These are phyloP conservation scores for Dothidotthia symphoricarpi DNA, from an alignment of 2,329 filamentous ascomycete genomes.

Conservation along the genomic window DNA sequence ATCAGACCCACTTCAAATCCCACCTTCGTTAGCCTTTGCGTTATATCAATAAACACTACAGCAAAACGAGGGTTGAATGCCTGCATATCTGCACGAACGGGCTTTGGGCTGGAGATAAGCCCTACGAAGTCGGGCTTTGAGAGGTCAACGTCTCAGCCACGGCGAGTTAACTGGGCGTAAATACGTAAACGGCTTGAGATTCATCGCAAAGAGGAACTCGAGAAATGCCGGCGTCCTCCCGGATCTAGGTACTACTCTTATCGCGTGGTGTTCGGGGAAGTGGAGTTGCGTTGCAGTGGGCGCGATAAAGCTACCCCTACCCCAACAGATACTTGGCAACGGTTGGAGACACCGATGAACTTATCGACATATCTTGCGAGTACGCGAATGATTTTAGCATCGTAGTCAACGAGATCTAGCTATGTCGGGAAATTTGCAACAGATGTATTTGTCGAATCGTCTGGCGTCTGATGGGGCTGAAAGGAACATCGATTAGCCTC, in stretches of 20 bases:
- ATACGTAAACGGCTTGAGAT: constrained; percentile 10
- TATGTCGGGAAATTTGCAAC: no score
- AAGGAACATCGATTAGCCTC: no score
- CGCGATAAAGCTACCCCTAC: constrained; percentile 3
- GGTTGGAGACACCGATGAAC: no score
- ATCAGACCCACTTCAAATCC: neutral
- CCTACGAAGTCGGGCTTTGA: neutral
- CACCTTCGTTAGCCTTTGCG: no score
- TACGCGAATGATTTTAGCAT: no score
- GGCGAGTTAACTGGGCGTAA: constrained; percentile 3
- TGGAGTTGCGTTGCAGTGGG: constrained; percentile 4
- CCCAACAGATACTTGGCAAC: constrained; percentile 1
- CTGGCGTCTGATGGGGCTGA: no score
- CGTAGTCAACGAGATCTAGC: no score
- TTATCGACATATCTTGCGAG: no score
- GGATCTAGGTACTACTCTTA: constrained; percentile 5
- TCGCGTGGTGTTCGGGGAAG: constrained; percentile 4
- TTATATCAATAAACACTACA: no score
- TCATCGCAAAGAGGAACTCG: constrained; percentile 2
- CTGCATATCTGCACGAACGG: neutral
- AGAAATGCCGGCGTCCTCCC: constrained; percentile 4
- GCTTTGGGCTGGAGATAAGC: constrained; percentile 7
- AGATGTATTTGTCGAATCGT: no score
- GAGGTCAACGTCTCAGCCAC: constrained; percentile 2
- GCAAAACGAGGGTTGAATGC: no score